A percentile compares a stretch with the other conserved stretches of the same genome.
phyloP scores from a whole-genome alignment of 2,329 filamentous ascomycete species.

The Coniochaeta ligniaria region DNA sequence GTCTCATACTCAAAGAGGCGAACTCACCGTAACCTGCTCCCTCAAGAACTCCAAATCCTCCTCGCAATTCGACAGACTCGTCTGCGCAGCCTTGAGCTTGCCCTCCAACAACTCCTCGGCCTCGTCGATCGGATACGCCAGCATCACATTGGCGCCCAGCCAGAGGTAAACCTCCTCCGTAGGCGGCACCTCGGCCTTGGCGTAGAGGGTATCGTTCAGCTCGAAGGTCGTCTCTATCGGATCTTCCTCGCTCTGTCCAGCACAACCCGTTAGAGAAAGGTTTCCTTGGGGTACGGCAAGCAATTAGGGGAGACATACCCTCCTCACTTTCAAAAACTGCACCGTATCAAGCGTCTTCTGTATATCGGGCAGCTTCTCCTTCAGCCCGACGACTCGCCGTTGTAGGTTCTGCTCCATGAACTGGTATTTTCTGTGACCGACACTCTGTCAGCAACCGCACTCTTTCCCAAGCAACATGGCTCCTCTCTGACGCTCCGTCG shows the following conservation, averaged over 20 bases:
- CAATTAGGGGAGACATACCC: conserved; percentile 41
- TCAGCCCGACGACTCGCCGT: conserved; percentile 70
- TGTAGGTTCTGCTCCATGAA: conserved; percentile 98
- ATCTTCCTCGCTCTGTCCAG: conserved; percentile 41
- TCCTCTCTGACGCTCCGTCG: too few relatives aligned
- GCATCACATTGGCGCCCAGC: conserved; percentile 98
- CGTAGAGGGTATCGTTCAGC: conserved; percentile 91
- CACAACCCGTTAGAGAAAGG: neutral
- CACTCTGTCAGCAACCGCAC: neutral
- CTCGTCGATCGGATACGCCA: conserved; percentile 86
- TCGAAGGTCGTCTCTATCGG: conserved; percentile 91
- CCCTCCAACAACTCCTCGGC: conserved; percentile 70
- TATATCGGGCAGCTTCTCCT: conserved; percentile 96
- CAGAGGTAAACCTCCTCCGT: conserved; percentile 93
- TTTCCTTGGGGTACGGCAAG: neutral
- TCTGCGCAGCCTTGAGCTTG: conserved; percentile 73
- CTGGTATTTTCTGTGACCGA: conserved; percentile 81
- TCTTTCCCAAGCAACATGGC: too few relatives aligned
- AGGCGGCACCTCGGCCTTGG: conserved; percentile 73
- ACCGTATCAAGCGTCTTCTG: conserved; percentile 93
- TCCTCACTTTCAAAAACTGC: conserved; percentile 70
- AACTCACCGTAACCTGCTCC: conserved; percentile 85
- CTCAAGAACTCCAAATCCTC: conserved; percentile 93
- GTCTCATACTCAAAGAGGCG: neutral
- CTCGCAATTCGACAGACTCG: conserved; percentile 79